phyloP scores from a whole-genome alignment of 2,329 filamentous ascomycete species.

The Trichoderma aggressivum region DNA sequence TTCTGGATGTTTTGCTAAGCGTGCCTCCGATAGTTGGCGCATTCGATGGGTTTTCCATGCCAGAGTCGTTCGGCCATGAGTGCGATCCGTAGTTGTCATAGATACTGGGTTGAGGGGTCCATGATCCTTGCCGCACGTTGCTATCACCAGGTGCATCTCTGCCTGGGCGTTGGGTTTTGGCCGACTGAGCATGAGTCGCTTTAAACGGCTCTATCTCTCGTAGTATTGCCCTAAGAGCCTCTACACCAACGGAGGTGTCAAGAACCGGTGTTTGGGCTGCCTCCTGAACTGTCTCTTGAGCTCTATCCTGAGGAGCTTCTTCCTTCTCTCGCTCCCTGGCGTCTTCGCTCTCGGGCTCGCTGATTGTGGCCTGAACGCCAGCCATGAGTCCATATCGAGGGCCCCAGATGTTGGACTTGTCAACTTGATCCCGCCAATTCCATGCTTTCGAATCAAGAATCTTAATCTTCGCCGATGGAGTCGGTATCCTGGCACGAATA shows the following conservation, averaged over 20 bases:
- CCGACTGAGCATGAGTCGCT: background rate
- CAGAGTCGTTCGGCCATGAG: constrained; percentile 17
- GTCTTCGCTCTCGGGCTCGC: background rate
- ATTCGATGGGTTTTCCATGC: constrained; percentile 21
- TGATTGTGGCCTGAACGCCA: background rate
- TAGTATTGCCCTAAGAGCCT: background rate
- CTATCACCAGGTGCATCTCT: background rate
- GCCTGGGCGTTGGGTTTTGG: background rate
- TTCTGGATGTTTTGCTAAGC: constrained; percentile 31
- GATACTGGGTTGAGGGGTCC: constrained; percentile 27
- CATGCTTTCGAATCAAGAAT: constrained; percentile 13
- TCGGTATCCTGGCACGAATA: constrained; percentile 25
- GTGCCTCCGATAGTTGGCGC: constrained; percentile 34
- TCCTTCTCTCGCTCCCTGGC: background rate
- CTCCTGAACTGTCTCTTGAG: background rate
- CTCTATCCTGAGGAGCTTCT: background rate
- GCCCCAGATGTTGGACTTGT: constrained; percentile 26
- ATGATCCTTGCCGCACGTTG: constrained; percentile 15
- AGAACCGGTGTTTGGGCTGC: background rate
- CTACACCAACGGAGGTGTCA: background rate
- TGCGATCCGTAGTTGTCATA: constrained; percentile 16
- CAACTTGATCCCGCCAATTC: constrained; percentile 23
- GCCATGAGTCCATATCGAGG: constrained; percentile 17
- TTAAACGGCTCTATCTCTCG: background rate
- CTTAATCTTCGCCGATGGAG: constrained; percentile 9